A percentile compares a stretch with the other conserved stretches of the same genome.
phyloP scores from a whole-genome alignment of 169 alveolate genomes.

The Perkinsus olseni region DNA sequence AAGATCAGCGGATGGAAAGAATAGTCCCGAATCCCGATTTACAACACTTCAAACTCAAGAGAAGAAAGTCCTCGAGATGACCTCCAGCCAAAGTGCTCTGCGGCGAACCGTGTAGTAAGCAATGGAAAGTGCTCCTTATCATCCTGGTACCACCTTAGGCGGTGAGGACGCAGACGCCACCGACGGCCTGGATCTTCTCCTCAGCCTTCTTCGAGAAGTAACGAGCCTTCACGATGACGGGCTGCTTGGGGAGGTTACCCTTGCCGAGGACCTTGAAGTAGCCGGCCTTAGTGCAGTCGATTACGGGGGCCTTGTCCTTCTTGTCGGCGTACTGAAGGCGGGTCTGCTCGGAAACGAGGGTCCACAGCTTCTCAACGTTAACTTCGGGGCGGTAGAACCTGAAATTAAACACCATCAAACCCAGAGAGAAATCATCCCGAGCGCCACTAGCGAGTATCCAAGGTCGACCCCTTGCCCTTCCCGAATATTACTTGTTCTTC shows the following conservation, averaged over 20 bases:
- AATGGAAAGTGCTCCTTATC: neutral
- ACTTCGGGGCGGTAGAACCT: conserved; percentile 68
- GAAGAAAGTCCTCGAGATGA: neutral
- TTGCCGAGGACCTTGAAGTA: conserved; percentile 96
- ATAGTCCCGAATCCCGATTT: neutral
- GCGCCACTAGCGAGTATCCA: no score
- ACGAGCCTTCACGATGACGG: conserved; percentile 95
- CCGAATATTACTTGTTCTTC: conserved; percentile 62
- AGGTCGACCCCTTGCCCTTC: no score
- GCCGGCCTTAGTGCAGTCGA: conserved; percentile 94
- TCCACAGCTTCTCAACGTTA: conserved; percentile 90
- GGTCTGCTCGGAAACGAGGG: conserved; percentile 84
- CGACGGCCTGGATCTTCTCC: conserved; percentile 91
- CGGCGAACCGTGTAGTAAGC: neutral
- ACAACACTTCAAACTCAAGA: neutral
- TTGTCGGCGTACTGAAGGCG: conserved; percentile 66
- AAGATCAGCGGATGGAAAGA: no score
- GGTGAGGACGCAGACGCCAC: conserved; percentile 89
- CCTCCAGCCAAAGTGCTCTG: neutral
- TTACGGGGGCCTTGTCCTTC: conserved; percentile 84
- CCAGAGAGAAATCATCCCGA: no score
- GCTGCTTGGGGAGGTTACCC: conserved; percentile 84
- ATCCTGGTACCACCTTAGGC: conserved; percentile 62
- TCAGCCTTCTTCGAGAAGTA: conserved; percentile 91
- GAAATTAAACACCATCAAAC: no score